A percentile compares a stretch with the other conserved stretches of the same genome.
phyloP scores from a whole-genome alignment of 768 basidiomycete genomes.

The Lentinula raphanica region DNA sequence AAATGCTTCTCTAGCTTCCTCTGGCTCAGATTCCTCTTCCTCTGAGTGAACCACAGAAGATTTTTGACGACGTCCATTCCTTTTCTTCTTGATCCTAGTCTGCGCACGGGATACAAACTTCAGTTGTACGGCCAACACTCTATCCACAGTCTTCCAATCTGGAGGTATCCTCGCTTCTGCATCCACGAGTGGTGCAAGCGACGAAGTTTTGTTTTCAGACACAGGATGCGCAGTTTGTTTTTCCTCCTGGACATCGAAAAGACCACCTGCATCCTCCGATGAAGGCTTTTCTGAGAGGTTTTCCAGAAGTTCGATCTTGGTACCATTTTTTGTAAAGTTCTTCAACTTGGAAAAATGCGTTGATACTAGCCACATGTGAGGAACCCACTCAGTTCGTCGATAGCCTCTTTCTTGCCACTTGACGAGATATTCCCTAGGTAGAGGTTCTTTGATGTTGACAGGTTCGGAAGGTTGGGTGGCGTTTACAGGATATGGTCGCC shows the following conservation, averaged over 20 bases:
- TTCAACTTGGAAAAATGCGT: slow-evolving; percentile 64
- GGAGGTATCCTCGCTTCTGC: slow-evolving; percentile 72
- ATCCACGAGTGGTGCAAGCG: slow-evolving; percentile 43
- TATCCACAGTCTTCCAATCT: slow-evolving; percentile 86
- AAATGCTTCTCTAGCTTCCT: slow-evolving; percentile 26
- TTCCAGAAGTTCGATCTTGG: slow-evolving; percentile 61
- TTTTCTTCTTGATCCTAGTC: slow-evolving; percentile 18
- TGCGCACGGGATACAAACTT: slow-evolving; percentile 38
- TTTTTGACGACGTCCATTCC: slow-evolving; percentile 17
- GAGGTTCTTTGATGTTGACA: slow-evolving; percentile 47
- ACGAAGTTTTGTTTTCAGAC: slow-evolving; percentile 15
- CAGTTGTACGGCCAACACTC: slow-evolving; percentile 78
- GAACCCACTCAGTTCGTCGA: slow-evolving; percentile 77
- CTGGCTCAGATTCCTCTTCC: slow-evolving; percentile 26
- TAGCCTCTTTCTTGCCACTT: slow-evolving; percentile 85
- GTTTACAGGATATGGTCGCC: slow-evolving; percentile 75
- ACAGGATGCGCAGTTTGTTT: slow-evolving; percentile 22
- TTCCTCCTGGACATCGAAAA: slow-evolving; percentile 31
- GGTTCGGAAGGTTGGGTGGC: slow-evolving; percentile 50
- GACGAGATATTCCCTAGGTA: slow-evolving; percentile 90
- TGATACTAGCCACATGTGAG: slow-evolving; percentile 84
- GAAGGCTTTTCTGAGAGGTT: slow-evolving; percentile 34
- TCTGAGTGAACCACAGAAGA: slow-evolving; percentile 17
- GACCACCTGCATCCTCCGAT: slow-evolving; percentile 34
- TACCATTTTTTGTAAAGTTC: slow-evolving; percentile 67